Evolutionary conservation across 768 basidiomycete species (phyloP).

Genomic region (Polyporus arcularius): DNA sequence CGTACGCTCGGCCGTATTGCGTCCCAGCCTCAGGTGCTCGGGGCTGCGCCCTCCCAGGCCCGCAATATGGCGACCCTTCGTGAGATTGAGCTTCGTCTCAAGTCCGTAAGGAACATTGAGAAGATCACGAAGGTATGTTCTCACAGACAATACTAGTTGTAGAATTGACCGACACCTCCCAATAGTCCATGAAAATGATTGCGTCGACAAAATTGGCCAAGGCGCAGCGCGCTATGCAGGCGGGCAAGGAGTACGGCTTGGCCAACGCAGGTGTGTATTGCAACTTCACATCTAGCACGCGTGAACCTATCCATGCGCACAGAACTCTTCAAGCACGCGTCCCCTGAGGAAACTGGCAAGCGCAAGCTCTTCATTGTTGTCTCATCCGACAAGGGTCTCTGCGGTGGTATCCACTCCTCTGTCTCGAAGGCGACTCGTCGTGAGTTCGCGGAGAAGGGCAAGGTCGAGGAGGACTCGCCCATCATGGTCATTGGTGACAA

Average conservation of each 20-base stretch:
- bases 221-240: conserved; percentile 90
- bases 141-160: neutral
- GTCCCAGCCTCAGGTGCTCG: conserved; percentile 40
- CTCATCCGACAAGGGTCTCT: conserved; percentile 98
- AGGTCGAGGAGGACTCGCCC: conserved; percentile 60
- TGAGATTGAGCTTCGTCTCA: conserved; percentile 94
- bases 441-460: conserved; percentile 55
- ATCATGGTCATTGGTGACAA: conserved; percentile 96
- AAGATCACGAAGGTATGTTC: conserved; percentile 93
- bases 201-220: conserved; percentile 96
- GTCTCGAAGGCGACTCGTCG: conserved; percentile 88
- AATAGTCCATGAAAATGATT: conserved; percentile 98
- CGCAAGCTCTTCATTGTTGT: conserved; percentile 91
- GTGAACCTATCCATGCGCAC: neutral
- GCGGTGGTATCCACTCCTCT: conserved; percentile 98
- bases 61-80: conserved; percentile 97
- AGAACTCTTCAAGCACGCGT: conserved; percentile 88
- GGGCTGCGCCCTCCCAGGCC: conserved; percentile 47
- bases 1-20: conserved; percentile 47
- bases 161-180: neutral
- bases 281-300: neutral
- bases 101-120: conserved; percentile 97
- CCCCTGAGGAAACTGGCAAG: conserved; percentile 65
- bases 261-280: conserved; percentile 75
- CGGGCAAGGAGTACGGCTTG: conserved; percentile 89